These are phyloP conservation scores for Daedaleopsis nitida DNA, from an alignment of 768 basidiomycete species.

Conservation along the genomic window DNA sequence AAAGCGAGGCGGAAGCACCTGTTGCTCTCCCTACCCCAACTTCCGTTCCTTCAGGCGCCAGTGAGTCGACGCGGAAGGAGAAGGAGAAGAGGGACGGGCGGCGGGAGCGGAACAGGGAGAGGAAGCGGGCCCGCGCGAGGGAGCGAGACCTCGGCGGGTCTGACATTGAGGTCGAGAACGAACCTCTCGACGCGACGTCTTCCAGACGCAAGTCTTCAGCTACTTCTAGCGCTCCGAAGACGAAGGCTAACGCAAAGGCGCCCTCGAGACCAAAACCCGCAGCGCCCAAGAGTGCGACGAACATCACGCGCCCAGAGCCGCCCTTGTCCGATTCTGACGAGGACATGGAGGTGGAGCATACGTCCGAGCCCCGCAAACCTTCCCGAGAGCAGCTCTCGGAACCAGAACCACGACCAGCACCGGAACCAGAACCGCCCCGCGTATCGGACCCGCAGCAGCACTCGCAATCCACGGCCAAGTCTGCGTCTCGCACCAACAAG, in stretches of 20 bases:
- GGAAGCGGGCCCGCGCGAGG: neutral
- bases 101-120: conserved; percentile 1
- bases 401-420: too few relatives aligned
- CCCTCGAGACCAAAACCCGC: neutral
- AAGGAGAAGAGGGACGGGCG: neutral
- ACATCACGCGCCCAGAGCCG: neutral
- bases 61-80: conserved; percentile 2
- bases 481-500: neutral
- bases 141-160: neutral
- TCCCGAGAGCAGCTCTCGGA: too few relatives aligned
- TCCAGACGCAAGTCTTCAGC: neutral
- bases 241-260: neutral
- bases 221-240: neutral
- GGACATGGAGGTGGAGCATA: too few relatives aligned
- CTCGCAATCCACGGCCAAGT: too few relatives aligned
- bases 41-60: neutral
- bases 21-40: neutral
- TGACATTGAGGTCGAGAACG: conserved; percentile 14
- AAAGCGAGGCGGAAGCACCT: conserved; percentile 10
- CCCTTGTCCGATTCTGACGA: neutral
- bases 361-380: too few relatives aligned
- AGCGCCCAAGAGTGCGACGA: conserved; percentile 11
- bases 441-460: too few relatives aligned
- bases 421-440: too few relatives aligned
- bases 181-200: neutral